These are phyloP conservation scores for Monsonia emarginata DNA, from an alignment of 441 rosid species.

Conservation along the genomic window DNA sequence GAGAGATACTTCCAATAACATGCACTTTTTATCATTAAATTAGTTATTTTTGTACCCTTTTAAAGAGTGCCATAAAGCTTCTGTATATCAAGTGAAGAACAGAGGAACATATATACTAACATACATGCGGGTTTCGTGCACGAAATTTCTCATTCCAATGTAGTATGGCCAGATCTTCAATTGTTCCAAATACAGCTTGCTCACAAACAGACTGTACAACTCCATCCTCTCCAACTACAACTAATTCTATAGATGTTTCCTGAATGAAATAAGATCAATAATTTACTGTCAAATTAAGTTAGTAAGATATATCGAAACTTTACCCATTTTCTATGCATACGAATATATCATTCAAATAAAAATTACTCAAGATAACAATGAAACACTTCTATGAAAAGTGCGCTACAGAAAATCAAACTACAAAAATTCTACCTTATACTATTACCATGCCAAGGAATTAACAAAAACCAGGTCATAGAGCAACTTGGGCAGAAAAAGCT, in stretches of 20 bases:
- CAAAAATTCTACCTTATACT: neutral
- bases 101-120: constrained; percentile 2
- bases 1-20: constrained; percentile 7
- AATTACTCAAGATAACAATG: neutral
- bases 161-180: constrained; percentile 68
- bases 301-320: neutral
- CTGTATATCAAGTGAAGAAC: constrained; percentile 5
- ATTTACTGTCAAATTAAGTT: constrained; percentile 9
- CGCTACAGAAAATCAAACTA: neutral
- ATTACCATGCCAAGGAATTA: neutral
- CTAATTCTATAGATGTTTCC: constrained; percentile 95
- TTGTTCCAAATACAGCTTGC: constrained; percentile 77
- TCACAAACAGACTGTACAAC: constrained; percentile 64
- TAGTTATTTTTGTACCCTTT: neutral
- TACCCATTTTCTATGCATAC: neutral
- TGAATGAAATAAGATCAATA: constrained; percentile 27
- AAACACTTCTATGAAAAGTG: neutral
- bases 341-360: neutral
- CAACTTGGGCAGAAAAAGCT: neutral
- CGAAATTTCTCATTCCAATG: constrained; percentile 51
- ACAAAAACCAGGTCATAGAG: neutral
- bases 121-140: constrained; percentile 44
- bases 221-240: constrained; percentile 66
- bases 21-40: constrained; percentile 9
- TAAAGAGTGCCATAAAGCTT: neutral